Evolutionary conservation across 2,329 filamentous ascomycete genomes (phyloP).

Genomic region (Pestalotiopsis fici): DNA sequence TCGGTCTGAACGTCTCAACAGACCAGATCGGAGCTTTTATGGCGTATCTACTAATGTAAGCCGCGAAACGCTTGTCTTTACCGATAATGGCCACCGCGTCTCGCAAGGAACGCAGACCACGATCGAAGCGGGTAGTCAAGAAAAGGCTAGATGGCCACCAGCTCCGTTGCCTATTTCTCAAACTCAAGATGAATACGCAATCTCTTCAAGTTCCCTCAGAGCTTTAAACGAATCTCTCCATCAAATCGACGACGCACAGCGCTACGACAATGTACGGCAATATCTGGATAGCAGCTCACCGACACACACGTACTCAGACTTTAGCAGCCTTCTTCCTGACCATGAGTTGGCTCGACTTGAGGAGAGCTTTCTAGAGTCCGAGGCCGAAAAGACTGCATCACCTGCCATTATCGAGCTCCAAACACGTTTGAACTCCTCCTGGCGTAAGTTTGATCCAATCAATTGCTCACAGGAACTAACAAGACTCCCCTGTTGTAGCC

Average conservation of each 20-base stretch:
- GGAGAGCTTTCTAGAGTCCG: background rate
- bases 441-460: conserved; percentile 23
- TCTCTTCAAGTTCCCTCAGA: conserved; percentile 25
- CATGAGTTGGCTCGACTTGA: background rate
- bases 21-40: background rate
- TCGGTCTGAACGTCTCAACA: background rate
- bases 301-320: conserved; percentile 14
- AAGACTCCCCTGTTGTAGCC: conserved; percentile 15
- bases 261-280: background rate
- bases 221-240: conserved; percentile 20
- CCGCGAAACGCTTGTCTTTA: conserved; percentile 29
- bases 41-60: conserved; percentile 2
- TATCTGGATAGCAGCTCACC: conserved; percentile 6
- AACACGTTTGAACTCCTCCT: conserved; percentile 25
- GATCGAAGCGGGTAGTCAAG: conserved; percentile 24
- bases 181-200: conserved; percentile 19
- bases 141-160: conserved; percentile 14
- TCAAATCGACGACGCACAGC: conserved; percentile 11
- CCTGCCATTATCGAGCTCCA: conserved; percentile 13
- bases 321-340: conserved; percentile 6
- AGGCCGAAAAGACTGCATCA: background rate
- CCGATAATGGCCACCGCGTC: conserved; percentile 17
- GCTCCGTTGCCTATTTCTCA: conserved; percentile 13
- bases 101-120: conserved; percentile 36
- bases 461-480: background rate